Percentiles rank a stretch among this genome's conserved stretches.
These are phyloP conservation scores for Claviceps arundinis DNA, from an alignment of 2,329 filamentous ascomycete genomes.

Conservation along the genomic window DNA sequence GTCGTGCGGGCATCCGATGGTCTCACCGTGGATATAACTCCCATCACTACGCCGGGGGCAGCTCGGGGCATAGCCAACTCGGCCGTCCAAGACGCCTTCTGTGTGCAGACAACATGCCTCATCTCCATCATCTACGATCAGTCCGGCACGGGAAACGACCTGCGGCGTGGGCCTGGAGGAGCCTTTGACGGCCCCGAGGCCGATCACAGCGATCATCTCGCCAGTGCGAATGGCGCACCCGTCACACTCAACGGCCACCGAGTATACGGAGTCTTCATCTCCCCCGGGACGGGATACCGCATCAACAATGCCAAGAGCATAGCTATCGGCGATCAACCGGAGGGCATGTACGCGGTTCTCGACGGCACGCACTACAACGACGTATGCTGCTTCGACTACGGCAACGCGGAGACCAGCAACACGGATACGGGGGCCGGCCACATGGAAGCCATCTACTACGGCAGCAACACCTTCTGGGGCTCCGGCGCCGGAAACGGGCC, in stretches of 20 bases:
- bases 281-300: conserved; percentile 49
- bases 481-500: conserved; percentile 44
- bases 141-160: conserved; percentile 46
- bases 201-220: conserved; percentile 46
- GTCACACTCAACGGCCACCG: conserved; percentile 47
- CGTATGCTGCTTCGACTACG: conserved; percentile 44
- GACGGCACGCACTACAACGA: conserved; percentile 48
- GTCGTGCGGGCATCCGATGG: conserved; percentile 39
- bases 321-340: conserved; percentile 39
- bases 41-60: conserved; percentile 18
- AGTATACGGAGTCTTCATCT: conserved; percentile 50
- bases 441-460: conserved; percentile 59
- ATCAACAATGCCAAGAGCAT: conserved; percentile 39
- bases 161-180: conserved; percentile 45
- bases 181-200: conserved; percentile 41
- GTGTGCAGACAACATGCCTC: conserved; percentile 44
- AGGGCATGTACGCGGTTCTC: conserved; percentile 48
- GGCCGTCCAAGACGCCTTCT: conserved; percentile 47
- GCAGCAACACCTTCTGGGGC: conserved; percentile 39
- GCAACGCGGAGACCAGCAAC: conserved; percentile 40
- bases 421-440: conserved; percentile 46
- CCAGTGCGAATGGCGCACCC: conserved; percentile 45
- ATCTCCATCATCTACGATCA: conserved; percentile 56
- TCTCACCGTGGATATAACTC: conserved; percentile 5
- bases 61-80: conserved; percentile 45